phyloP scores from a whole-genome alignment of 441 rosid genomes.

The Bocquillonia castaneifolia region DNA sequence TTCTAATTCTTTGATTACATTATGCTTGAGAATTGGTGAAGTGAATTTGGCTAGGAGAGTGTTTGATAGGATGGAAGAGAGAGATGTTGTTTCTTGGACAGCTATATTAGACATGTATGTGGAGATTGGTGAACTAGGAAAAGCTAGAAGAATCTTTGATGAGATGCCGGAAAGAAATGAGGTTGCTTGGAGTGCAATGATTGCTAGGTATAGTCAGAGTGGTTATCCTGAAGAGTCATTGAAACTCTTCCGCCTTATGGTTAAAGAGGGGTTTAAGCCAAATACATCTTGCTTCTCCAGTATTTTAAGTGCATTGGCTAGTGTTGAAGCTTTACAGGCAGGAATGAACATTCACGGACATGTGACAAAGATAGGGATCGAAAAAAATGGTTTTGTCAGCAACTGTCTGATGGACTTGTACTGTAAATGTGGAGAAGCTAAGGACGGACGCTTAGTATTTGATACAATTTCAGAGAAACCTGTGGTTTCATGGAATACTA shows the following conservation, averaged over 20 bases:
- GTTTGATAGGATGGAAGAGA: slow-evolving; percentile 42
- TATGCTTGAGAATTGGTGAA: slow-evolving; percentile 44
- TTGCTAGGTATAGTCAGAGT: slow-evolving; percentile 49
- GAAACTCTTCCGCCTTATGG: slow-evolving; percentile 40
- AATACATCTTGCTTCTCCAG: slow-evolving; percentile 39
- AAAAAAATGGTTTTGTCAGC: slow-evolving; percentile 33
- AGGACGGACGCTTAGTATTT: slow-evolving; percentile 36
- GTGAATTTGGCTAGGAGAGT: slow-evolving; percentile 32
- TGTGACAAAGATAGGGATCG: slow-evolving; percentile 34
- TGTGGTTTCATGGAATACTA: slow-evolving; percentile 50
- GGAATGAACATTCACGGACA: slow-evolving; percentile 45
- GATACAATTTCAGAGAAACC: slow-evolving; percentile 31
- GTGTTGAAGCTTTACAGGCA: slow-evolving; percentile 29
- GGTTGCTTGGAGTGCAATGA: slow-evolving; percentile 40
- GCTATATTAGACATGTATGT: slow-evolving; percentile 44
- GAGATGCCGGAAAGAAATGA: slow-evolving; percentile 50
- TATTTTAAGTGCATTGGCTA: slow-evolving; percentile 38
- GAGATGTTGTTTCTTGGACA: slow-evolving; percentile 61
- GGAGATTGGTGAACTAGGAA: slow-evolving; percentile 35
- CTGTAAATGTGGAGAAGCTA: slow-evolving; percentile 42
- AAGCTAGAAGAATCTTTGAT: slow-evolving; percentile 47
- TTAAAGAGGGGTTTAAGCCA: slow-evolving; percentile 34
- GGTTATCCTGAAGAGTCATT: slow-evolving; percentile 46
- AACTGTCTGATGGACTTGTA: slow-evolving; percentile 48
- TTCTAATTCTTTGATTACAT: slow-evolving; percentile 50